phyloP scores from a whole-genome alignment of 495 filamentous ascomycete species.

The Hypoxylon cercidicola region DNA sequence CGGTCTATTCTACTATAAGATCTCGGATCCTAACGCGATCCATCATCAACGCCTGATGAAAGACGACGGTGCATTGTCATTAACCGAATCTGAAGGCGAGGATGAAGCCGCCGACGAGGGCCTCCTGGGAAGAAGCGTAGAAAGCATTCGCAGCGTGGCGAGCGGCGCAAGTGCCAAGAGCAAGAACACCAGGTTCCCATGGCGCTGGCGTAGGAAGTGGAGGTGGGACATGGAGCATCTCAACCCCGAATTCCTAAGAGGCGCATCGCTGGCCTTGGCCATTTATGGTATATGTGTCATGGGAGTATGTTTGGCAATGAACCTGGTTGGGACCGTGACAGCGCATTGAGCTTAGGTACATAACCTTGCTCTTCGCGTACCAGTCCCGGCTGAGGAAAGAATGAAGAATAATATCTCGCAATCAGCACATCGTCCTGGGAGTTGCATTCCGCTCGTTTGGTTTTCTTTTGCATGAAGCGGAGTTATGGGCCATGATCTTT shows the following conservation, averaged over 20 bases:
- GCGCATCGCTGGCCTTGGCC: slow-evolving; percentile 76
- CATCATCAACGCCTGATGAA: slow-evolving; percentile 86
- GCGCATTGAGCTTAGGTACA: slow-evolving; percentile 18
- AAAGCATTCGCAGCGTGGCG: slow-evolving; percentile 56
- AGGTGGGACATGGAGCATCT: slow-evolving; percentile 62
- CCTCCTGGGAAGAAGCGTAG: slow-evolving; percentile 58
- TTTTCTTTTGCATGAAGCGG: slow-evolving; percentile 27
- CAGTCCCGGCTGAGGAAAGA: neutral
- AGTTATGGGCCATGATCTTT: slow-evolving; percentile 23
- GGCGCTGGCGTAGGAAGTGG: slow-evolving; percentile 53
- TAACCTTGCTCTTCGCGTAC: neutral
- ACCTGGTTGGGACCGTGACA: slow-evolving; percentile 71
- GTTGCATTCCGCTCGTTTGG: slow-evolving; percentile 22
- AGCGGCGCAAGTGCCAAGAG: slow-evolving; percentile 43
- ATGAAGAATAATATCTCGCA: slow-evolving; percentile 1
- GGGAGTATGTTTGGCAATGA: slow-evolving; percentile 85
- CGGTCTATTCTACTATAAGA: slow-evolving; percentile 98
- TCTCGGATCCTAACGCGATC: slow-evolving; percentile 83
- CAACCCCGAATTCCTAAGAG: slow-evolving; percentile 69
- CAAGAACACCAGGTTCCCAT: slow-evolving; percentile 38
- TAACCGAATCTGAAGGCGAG: slow-evolving; percentile 58
- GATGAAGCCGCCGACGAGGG: slow-evolving; percentile 56
- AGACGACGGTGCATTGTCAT: slow-evolving; percentile 74
- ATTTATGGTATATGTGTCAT: slow-evolving; percentile 90
- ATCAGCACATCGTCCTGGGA: slow-evolving; percentile 8